Evolutionary conservation across 1,284 basidiomycete species (phyloP), one percentile per base, ranked within the genome.

Genomic region (Ceratobasidium sp.): DNA sequence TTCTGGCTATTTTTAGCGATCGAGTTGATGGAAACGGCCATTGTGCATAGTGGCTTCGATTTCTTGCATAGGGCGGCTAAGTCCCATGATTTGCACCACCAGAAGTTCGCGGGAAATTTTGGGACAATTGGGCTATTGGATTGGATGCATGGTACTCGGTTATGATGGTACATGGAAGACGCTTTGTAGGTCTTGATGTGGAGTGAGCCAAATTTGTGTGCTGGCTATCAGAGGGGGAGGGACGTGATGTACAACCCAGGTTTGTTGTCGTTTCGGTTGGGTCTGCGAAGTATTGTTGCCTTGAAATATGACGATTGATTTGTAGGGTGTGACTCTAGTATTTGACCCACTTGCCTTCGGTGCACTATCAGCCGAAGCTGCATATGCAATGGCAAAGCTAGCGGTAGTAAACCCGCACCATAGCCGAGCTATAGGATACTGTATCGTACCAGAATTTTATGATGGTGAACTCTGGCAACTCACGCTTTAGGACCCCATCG

Each of bases 41-140:
- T 75, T 16, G 79, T 80, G 18, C 79, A 80, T 64, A 71, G 66
- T 35, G 79, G 79, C 20, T 79, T 77, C 64, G 79, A 79, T 48
- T 78, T 79, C 35, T 64, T 79, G 52, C 60, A 62, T 5, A 48
- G 78, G 16, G 69, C 66, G 20, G 78, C 78, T 27, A 16, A 64
- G 64, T 73, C 77, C 10, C 78, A 79, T 59, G 78, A 79, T 54
- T 74, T 78, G 41, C 78, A 79, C 41, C 78, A 79, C 41, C 55
- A 79, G 65, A 57, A 68, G 27, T 79, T 77, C 27, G 44, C 62
- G 18, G 77, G 73, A 44, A 79, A 79, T 48, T 79, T 78, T 70
- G 78, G 78, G 18, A 64, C 77, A 6, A 70, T 79, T 23, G 78
- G 78, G 6, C 48, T 73, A 14, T 52, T 79, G 57, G 78, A 79